Evolutionary conservation across 257 asterid species (phyloP), one percentile per base, ranked within the genome.

Genomic region (Vinca minor): DNA sequence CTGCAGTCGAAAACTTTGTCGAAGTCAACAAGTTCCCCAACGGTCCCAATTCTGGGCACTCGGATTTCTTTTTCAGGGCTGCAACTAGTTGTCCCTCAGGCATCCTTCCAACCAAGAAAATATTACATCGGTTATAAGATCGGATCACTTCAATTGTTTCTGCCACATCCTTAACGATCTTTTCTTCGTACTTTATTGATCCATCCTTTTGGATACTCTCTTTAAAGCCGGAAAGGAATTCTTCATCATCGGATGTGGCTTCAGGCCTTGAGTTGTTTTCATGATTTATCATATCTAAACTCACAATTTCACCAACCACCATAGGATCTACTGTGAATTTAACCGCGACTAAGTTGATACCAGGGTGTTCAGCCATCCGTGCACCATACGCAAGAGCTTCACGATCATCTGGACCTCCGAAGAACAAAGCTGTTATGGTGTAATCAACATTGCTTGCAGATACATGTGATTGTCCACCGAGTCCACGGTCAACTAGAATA

Each of bases 41-140:
- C 0, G 85, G 85, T 3, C 89, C 94, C 46, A 85, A 46, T 45
- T 83, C 87, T 0, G 89, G 85, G 36, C 79, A 83, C 5, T 83
- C 93, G 1, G 64, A 57, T 63, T 44, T 74, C 64, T 71, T 54
- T 14, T 66, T 59, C 1, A 81, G 62, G 8, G 78, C 74, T 20
- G 77, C 78, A 2, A 46, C 75, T 18, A 85, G 26, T 50, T 77
- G 78, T 4, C 83, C 83, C 65, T 74, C 83, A 0, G 83, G 79
- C 70, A 75, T 73, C 52, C 83, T 54, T 42, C 86, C 84, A 18
- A 75, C 80, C 68, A 80, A 23, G 63, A 72, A 69, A 63, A 80
- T 64, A 36, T 77, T 80, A 49, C 83, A 74, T 4, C 70, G 69
- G 26, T 21, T 70, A 14, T 53, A 55, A 8, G 47, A 69, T 0